A percentile compares a stretch with the other conserved stretches of the same genome.
Conservation (phyloP, 2,329 filamentous ascomycete genomes). For the Hypoxylon sp. region DNA sequence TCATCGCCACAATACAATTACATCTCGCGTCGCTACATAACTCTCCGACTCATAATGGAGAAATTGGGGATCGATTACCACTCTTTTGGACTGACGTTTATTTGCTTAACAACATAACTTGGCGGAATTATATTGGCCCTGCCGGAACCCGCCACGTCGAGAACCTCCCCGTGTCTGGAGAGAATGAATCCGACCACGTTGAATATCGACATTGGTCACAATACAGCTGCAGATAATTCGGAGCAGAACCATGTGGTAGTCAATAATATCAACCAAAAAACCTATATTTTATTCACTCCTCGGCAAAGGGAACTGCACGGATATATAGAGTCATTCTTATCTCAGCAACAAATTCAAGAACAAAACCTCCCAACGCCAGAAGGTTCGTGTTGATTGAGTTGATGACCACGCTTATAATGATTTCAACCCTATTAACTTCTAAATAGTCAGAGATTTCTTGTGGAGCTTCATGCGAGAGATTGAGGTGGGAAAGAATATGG, state of each 20-base stretch:
- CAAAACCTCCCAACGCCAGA: not conserved
- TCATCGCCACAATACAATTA: conserved; percentile 3
- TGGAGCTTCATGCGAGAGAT: not conserved
- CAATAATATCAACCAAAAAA: not conserved
- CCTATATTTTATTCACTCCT: not conserved
- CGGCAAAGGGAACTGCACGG: not conserved
- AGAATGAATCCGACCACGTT: conserved; percentile 5
- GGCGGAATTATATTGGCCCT: conserved; percentile 5
- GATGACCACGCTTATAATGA: not conserved
- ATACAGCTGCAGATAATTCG: not conserved
- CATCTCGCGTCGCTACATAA: not conserved
- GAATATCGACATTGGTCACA: conserved; percentile 1
- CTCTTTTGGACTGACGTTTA: not conserved
- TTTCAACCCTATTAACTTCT: not conserved
- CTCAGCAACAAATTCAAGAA: not conserved
- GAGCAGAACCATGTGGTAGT: not conserved
- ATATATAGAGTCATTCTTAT: not conserved
- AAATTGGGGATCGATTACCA: not conserved
- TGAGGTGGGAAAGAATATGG: not conserved
- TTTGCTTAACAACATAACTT: not conserved
- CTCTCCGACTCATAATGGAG: not conserved
- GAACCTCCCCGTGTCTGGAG: not conserved
- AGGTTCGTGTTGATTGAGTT: not conserved
- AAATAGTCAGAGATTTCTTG: not conserved
- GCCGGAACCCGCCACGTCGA: not conserved